A percentile compares a stretch with the other conserved stretches of the same genome.
Conservation (phyloP, 106 monocot species). For the Dendrobium nobile region DNA sequence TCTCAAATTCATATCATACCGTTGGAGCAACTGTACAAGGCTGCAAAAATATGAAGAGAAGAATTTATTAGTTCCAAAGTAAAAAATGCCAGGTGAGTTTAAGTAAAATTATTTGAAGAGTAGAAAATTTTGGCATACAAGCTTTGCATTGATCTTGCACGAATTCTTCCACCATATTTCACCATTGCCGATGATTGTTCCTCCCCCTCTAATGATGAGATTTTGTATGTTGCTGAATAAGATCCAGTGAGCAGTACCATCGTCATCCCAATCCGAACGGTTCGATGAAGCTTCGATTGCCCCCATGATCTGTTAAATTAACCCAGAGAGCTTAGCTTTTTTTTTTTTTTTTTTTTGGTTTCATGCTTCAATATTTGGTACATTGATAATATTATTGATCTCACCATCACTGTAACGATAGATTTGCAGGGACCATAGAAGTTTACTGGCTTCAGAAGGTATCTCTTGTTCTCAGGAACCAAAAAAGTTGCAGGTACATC, state of each 20-base stretch:
- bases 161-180: conserved; percentile 23
- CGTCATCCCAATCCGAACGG: conserved; percentile 6
- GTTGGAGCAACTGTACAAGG: conserved; percentile 66
- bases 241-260: conserved; percentile 9
- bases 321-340: too few species aligned
- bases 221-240: conserved; percentile 9
- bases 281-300: conserved; percentile 14
- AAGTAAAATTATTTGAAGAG: background rate
- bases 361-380: background rate
- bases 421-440: conserved; percentile 80
- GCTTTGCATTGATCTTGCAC: conserved; percentile 14
- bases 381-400: conserved; percentile 4
- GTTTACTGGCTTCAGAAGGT: conserved; percentile 46
- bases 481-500: conserved; percentile 4
- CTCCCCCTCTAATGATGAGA: conserved; percentile 16
- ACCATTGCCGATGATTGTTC: conserved; percentile 20
- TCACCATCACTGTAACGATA: conserved; percentile 44
- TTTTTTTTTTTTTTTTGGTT: background rate
- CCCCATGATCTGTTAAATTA: conserved; percentile 7
- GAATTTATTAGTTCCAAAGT: background rate
- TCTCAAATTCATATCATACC: conserved; percentile 20
- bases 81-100: background rate
- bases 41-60: conserved; percentile 27
- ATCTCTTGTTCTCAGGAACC: conserved; percentile 26
- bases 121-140: background rate